phyloP scores from a whole-genome alignment of 495 filamentous ascomycete genomes.

The Monascus purpureus region DNA sequence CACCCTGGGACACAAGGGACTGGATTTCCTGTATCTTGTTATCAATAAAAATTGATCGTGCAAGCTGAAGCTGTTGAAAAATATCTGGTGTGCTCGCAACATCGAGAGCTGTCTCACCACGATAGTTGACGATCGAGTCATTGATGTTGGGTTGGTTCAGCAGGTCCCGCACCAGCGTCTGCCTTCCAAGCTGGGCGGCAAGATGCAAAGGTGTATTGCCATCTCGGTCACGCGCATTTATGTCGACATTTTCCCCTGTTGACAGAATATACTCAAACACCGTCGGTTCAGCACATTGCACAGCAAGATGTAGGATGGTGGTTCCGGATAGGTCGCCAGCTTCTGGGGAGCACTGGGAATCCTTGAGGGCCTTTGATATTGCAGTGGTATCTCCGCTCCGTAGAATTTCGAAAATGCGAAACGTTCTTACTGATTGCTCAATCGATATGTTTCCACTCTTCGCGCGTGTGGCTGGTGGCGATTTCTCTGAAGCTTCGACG shows the following conservation, averaged over 20 bases:
- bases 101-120: constrained; percentile 76
- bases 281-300: constrained; percentile 92
- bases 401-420: constrained; percentile 84
- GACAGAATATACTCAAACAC: constrained; percentile 93
- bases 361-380: constrained; percentile 77
- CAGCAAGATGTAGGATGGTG: constrained; percentile 79
- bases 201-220: constrained; percentile 90
- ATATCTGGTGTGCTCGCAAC: constrained; percentile 83
- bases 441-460: constrained; percentile 42
- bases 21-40: constrained; percentile 72
- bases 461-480: constrained; percentile 16
- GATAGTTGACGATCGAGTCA: constrained; percentile 80
- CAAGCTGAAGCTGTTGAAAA: constrained; percentile 86
- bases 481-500: constrained; percentile 17
- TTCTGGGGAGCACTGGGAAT: constrained; percentile 37
- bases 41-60: constrained; percentile 82
- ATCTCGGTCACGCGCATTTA: constrained; percentile 83
- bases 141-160: constrained; percentile 71
- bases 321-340: constrained; percentile 54
- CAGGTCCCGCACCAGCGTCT: constrained; percentile 62
- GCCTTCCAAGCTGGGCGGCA: constrained; percentile 68
- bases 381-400: constrained; percentile 80
- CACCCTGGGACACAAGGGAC: constrained; percentile 49
- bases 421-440: constrained; percentile 87
- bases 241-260: constrained; percentile 48